Evolutionary conservation across 2,329 filamentous ascomycete genomes (phyloP).

Genomic region (Trichophyton simii): DNA sequence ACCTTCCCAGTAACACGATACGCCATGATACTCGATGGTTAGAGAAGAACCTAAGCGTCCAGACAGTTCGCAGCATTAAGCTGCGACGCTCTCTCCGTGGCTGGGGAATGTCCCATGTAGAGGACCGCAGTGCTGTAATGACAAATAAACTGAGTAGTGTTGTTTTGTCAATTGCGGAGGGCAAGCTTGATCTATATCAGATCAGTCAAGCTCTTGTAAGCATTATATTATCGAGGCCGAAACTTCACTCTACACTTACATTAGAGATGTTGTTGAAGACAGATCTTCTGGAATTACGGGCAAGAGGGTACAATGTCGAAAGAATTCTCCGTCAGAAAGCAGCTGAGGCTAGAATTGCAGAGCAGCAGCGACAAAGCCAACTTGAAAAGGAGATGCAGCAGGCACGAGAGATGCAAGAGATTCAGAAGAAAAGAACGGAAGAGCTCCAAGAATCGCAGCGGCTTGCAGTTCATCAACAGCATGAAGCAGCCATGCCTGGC

Average conservation of each 20-base stretch:
- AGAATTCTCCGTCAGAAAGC: slow-evolving; percentile 81
- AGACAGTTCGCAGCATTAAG: slow-evolving; percentile 64
- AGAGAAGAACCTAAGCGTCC: slow-evolving; percentile 67
- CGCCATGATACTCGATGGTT: slow-evolving; percentile 84
- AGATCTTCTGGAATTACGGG: slow-evolving; percentile 66
- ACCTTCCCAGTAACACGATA: slow-evolving; percentile 63
- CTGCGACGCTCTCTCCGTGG: slow-evolving; percentile 65
- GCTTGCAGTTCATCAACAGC: slow-evolving; percentile 16
- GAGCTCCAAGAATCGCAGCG: slow-evolving; percentile 22
- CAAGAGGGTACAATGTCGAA: slow-evolving; percentile 91
- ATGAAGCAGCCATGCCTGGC: slow-evolving; percentile 52
- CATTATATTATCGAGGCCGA: slow-evolving; percentile 66
- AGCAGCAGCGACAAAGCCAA: slow-evolving; percentile 59
- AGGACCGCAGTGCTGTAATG: slow-evolving; percentile 63
- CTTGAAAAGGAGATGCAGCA: slow-evolving; percentile 59
- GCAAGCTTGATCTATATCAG: slow-evolving; percentile 73
- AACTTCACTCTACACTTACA: slow-evolving; percentile 77
- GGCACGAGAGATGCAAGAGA: slow-evolving; percentile 44
- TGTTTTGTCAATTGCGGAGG: slow-evolving; percentile 63
- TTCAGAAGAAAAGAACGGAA: slow-evolving; percentile 36
- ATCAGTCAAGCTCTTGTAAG: slow-evolving; percentile 78
- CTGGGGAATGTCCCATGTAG: slow-evolving; percentile 55
- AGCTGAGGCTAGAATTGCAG: slow-evolving; percentile 74
- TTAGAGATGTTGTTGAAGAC: slow-evolving; percentile 84
- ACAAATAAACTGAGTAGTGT: slow-evolving; percentile 45